Conservation (phyloP, 2,329 filamentous ascomycete species). For the Trichothecium roseum region DNA sequence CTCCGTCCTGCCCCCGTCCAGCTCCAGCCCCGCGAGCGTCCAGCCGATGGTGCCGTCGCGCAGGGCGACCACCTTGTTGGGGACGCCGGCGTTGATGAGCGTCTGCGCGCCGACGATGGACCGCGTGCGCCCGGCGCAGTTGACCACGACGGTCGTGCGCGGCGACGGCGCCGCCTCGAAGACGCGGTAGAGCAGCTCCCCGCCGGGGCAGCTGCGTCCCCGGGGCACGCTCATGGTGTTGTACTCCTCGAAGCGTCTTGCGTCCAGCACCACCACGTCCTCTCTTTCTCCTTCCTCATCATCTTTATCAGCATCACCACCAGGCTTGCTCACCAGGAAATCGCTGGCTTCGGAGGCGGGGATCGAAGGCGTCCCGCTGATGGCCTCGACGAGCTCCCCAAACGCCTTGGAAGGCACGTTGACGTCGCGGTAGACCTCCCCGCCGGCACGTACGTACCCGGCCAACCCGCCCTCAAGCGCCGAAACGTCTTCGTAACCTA, state of each 20-base stretch:
- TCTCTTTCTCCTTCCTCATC: no score
- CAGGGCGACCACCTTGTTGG: conserved; percentile 16
- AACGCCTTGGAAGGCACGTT: conserved; percentile 20
- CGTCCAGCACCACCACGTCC: conserved; percentile 17
- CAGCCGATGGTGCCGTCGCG: conserved; percentile 20
- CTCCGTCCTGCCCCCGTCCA: conserved; percentile 13
- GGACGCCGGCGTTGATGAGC: conserved; percentile 14
- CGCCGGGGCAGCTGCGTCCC: conserved; percentile 19
- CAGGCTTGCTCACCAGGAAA: conserved; percentile 11
- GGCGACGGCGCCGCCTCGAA: conserved; percentile 15
- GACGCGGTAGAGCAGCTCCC: conserved; percentile 17
- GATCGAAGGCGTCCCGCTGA: conserved; percentile 16
- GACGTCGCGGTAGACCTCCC: conserved; percentile 19
- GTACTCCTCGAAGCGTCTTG: conserved; percentile 17
- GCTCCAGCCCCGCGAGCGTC: conserved; percentile 15
- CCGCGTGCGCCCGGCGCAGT: conserved; percentile 20
- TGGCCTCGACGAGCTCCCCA: conserved; percentile 19
- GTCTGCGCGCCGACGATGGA: conserved; percentile 19
- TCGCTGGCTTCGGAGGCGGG: conserved; percentile 15
- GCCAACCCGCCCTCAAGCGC: conserved; percentile 15
- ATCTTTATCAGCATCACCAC: no score
- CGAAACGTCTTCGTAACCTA: conserved; percentile 15
- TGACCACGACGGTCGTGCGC: conserved; percentile 16
- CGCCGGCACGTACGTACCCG: conserved; percentile 12
- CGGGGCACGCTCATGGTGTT: conserved; percentile 20